Evolutionary conservation across 2,329 filamentous ascomycete species (phyloP), one percentile per base, ranked within the genome.

Genomic region (Fusarium sp.): DNA sequence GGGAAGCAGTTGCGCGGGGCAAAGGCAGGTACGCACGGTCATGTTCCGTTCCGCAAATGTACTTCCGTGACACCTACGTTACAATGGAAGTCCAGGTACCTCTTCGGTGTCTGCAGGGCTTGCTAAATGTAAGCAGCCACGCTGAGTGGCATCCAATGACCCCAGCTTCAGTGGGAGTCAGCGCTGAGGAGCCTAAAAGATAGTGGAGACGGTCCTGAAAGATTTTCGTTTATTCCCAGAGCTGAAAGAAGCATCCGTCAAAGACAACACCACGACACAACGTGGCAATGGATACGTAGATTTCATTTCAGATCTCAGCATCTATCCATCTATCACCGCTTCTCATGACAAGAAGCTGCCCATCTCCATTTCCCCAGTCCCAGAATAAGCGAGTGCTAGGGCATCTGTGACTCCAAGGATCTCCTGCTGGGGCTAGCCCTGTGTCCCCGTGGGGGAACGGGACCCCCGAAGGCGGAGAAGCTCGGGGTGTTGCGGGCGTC

Each of bases 11-110:
- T 52, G 22, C 60, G 60, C 45, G 60, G 60, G 60, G 60, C 31
- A 34, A 40, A 45, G 59, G 59, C 59, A 62, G 59, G 29, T 27
- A n/a, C 29, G 58, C n/a, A 34, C 61, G 68, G 67, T 31, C 57
- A 69, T 64, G 52, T 72, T 73, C 71, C 68, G 60, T 72, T 60
- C 52, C 69, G 31, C 60, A 31, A 59, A 24, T 61, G 20, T 54
- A 69, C 61, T 56, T 72, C 27, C 50, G 24, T 29, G n/a, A 38
- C 42, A 34, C 54, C 42, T 73, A 42, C 27, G 29, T 18, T 38
- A 40, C 22, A n/a, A 18, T n/a, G 22, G n/a, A 22, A 40, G 35
- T 54, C 18, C 29, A 65, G 37, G 64, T 71, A 71, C 52, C 14
- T 31, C 24, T 18, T 38, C 22, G 37, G 24, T 50, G 20, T 20